Evolutionary conservation across 768 basidiomycete species (phyloP), one percentile per base, ranked within the genome.

Genomic region (Gautieria morchelliformis): DNA sequence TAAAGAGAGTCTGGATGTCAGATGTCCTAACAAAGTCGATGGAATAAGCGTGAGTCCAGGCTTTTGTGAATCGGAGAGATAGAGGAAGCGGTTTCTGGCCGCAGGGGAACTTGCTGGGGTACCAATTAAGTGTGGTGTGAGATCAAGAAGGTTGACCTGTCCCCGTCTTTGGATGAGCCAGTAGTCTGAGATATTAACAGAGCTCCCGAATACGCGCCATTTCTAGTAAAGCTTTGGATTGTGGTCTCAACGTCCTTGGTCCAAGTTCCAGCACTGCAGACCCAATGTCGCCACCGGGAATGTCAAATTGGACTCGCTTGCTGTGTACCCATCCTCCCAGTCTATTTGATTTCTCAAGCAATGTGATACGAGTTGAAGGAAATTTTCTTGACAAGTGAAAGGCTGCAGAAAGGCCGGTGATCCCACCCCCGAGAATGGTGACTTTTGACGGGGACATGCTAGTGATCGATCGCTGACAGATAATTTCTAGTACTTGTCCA

Each of bases 241-340:
- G 83, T 0, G 94, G 91, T 39, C 93, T 71, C 32, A 99, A 72
- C 15, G 90, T 94, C 41, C 94, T 74, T 24, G 95, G 93, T 1
- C 95, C 95, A 22, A 80, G 77, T 72, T 99, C 95, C 5, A 97
- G 72, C 4, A 89, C 66, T 10, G 93, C 76, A 4, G 67, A 65
- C 12, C 64, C 62, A 47, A 62, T 50, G 15, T 66, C 63, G 17
- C 63, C 56, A 8, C 47, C 42, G 32, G 67, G 62, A 44, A 61
- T 52, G 5, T 69, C 65, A 9, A 88, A 61, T 8, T 70, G 62
- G 20, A 85, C 74, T 17, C 77, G 76, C 56, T 82, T 76, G 50
- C 79, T 87, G 53, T 72, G 75, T 0, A 92, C 79, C 94, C 93
- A 97, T n/a, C 95, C 95, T 12, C 95, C 95, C 5, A 87, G 68